A percentile compares a stretch with the other conserved stretches of the same genome.
Evolutionary conservation across 257 asterid genomes (phyloP).

Genomic region (Fraxinus pennsylvanica): DNA sequence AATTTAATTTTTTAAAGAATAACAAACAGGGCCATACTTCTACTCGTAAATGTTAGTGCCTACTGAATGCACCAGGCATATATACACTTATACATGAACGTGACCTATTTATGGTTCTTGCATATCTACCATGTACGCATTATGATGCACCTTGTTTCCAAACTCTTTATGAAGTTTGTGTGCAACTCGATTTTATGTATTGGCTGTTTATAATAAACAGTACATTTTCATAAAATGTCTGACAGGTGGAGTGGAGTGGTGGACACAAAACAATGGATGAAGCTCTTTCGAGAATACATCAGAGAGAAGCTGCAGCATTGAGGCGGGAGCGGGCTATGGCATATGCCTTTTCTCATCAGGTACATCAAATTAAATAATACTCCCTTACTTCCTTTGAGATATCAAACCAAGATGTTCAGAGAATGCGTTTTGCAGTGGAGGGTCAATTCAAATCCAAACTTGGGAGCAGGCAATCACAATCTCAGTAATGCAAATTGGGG

Average conservation of each 20-base stretch:
- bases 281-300: slow-evolving; percentile 81
- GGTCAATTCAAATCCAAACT: slow-evolving; percentile 56
- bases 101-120: background rate
- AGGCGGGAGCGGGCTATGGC: slow-evolving; percentile 94
- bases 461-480: slow-evolving; percentile 53
- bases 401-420: slow-evolving; percentile 2
- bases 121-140: background rate
- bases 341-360: slow-evolving; percentile 94
- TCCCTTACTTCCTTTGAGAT: background rate
- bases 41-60: background rate
- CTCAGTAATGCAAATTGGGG: slow-evolving; percentile 79
- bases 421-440: slow-evolving; percentile 69
- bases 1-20: too few relatives aligned
- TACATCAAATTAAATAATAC: slow-evolving; percentile 12
- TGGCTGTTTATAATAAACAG: background rate
- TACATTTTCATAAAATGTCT: slow-evolving; percentile 9
- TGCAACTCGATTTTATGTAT: background rate
- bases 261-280: slow-evolving; percentile 73
- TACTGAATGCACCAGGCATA: background rate
- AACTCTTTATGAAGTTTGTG: background rate
- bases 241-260: slow-evolving; percentile 89
- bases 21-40: background rate
- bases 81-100: background rate
- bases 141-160: background rate
- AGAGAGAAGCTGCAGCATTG: slow-evolving; percentile 87